Evolutionary conservation across 2,329 filamentous ascomycete genomes (phyloP), one percentile per base, ranked within the genome.

Genomic region (Colletotrichum destructivum): DNA sequence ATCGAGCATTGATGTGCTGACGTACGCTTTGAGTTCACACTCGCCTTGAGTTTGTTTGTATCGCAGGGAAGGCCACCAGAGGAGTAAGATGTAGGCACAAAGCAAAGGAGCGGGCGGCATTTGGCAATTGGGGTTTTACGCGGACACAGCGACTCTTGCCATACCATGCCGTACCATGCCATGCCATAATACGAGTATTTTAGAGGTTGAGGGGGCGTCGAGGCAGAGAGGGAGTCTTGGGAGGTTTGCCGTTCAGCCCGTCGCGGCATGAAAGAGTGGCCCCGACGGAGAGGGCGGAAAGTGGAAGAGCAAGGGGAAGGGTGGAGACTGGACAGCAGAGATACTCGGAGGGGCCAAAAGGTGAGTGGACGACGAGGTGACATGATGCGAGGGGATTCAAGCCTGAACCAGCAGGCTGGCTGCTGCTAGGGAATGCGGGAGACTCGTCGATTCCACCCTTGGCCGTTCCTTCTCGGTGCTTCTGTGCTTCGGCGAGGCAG

Each of bases 401-500:
- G 52, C 52, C 31, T 40, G 38, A 26, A 38, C 9, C 35, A 35
- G 31, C 31, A 35, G 31, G 31, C 31, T 31, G 31, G 31, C 31
- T 35, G 31, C 31, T 35, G 31, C 31, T 57, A 21, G 40, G 38
- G 55, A 65, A 46, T 63, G 47, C 66, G 23, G 46, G 13, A 61
- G 68, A 56, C 49, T 49, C 42, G 59, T 71, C 63, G 31, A 66
- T 31, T 42, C 23, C n/a, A 18, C 38, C 38, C n/a, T 42, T 16
- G 9, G 26, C 8, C 31, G 18, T 31, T 35, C 54, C 46, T 65
- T 69, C 61, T 52, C 38, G 52, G 16, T 60, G 57, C 44, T 47
- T 61, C 66, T 69, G 42, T 40, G 57, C 44, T 47, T 61, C 66
- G 38, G 31, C 31, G 60, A 46, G 57, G 40, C 35, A 49, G 63